Conservation (phyloP, 352 stramenopile genomes). For the Thraustotheca clavata region DNA sequence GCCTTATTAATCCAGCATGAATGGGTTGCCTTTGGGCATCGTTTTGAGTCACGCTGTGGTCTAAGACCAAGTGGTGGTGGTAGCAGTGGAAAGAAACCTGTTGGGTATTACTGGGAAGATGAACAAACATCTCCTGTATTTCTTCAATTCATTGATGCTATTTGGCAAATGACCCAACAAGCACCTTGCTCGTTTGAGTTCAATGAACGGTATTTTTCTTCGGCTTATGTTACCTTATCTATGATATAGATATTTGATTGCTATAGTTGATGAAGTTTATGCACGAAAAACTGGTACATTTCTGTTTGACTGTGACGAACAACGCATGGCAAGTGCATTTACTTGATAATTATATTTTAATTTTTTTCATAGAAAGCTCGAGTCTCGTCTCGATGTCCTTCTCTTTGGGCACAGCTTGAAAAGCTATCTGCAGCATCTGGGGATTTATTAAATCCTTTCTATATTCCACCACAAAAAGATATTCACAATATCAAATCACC, state of each 20-base stretch:
- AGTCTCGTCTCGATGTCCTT: slow-evolving; percentile 49
- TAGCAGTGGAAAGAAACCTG: slow-evolving; percentile 21
- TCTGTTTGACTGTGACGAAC: slow-evolving; percentile 93
- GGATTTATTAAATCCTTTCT: slow-evolving; percentile 77
- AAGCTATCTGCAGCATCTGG: slow-evolving; percentile 28
- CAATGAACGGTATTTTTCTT: slow-evolving; percentile 78
- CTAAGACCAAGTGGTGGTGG: slow-evolving; percentile 35
- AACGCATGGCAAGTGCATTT: slow-evolving; percentile 43
- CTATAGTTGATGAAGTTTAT: slow-evolving; percentile 95
- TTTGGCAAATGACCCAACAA: slow-evolving; percentile 95
- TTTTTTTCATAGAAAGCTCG: slow-evolving; percentile 38
- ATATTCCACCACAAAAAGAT: slow-evolving; percentile 40
- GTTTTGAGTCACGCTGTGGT: slow-evolving; percentile 91
- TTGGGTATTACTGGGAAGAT: slow-evolving; percentile 88
- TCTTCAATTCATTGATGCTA: slow-evolving; percentile 97
- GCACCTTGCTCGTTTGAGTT: slow-evolving; percentile 98
- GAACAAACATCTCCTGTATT: slow-evolving; percentile 97
- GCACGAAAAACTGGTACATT: slow-evolving; percentile 96
- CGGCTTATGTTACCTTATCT: slow-evolving; percentile 79
- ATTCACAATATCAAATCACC: slow-evolving; percentile 41
- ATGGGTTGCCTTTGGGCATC: slow-evolving; percentile 98
- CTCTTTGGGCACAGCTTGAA: slow-evolving; percentile 54
- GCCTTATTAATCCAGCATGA: slow-evolving; percentile 97
- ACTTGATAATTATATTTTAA: not conserved
- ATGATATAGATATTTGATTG: slow-evolving; percentile 60